A percentile compares a stretch with the other conserved stretches of the same genome.
Conservation (phyloP, 2,329 filamentous ascomycete genomes). For the Cladosporium oxysporum region DNA sequence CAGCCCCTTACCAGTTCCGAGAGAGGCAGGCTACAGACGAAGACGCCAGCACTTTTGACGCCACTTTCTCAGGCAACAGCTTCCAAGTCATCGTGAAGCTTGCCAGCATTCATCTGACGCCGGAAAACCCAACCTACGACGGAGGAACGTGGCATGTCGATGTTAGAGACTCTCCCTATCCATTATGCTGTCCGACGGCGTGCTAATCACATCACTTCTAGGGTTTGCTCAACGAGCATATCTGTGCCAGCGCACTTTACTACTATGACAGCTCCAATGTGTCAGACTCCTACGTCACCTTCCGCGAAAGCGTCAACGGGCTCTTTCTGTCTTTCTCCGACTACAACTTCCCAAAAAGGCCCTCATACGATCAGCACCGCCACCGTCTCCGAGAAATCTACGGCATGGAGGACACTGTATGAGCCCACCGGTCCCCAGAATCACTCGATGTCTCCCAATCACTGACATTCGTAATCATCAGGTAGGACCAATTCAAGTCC, state of each 20-base stretch:
- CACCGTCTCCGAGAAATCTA: neutral
- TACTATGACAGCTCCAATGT: conserved; percentile 65
- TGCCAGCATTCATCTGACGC: conserved; percentile 59
- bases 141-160: conserved; percentile 59
- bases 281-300: conserved; percentile 52
- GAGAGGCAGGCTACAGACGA: neutral
- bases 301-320: conserved; percentile 44
- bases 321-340: neutral
- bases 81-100: conserved; percentile 65
- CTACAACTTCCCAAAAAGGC: neutral
- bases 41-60: neutral
- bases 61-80: neutral
- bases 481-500: conserved; percentile 23
- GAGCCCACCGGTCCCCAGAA: too few relatives aligned
- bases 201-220: neutral
- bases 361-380: neutral
- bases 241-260: conserved; percentile 63
- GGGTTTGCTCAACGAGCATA: conserved; percentile 59
- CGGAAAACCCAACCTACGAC: conserved; percentile 56
- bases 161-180: conserved; percentile 20
- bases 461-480: too few relatives aligned
- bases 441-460: too few relatives aligned
- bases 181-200: too few relatives aligned
- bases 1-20: neutral
- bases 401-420: too few relatives aligned